Evolutionary conservation across 495 filamentous ascomycete species (phyloP), one percentile per base, ranked within the genome.

Genomic region (Penicillium turbatum): DNA sequence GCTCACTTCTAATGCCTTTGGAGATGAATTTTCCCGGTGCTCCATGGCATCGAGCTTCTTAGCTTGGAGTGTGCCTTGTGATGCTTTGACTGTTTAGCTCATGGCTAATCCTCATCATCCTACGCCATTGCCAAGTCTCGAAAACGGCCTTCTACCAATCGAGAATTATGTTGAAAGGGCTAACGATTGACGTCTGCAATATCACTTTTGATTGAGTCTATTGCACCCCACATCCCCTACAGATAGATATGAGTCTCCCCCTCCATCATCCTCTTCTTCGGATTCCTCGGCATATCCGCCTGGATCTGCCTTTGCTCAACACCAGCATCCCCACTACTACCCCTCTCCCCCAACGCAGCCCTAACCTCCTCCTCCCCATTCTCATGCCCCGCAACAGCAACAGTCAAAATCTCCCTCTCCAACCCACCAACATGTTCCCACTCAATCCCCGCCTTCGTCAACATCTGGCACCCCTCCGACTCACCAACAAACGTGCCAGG

Each of bases 401-500:
- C 83, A 38, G 73, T 71, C 47, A 96, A 55, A 56, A 96, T 96
- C 60, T 93, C 86, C 53, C 80, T 76, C 64, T 96, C 92, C 24
- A 95, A 69, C 1, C 93, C 93, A 19, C 71, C 48, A 13, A 97
- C 79, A 62, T 85, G 77, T 19, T 86, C 70, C 57, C 88, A 86
- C 32, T 80, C 67, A 36, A 98, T 82, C n/a, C 90, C 89, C 5
- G 81, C 84, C n/a, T 79, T 78, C 52, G 82, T 78, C 51, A 98
- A 73, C 64, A 79, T 84, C 62, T 62, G 68, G 68, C 83, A 84
- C 32, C 90, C 90, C 59, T 83, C 80, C 53, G 95, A 96, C 45
- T 81, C 79, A 21, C 81, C 83, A 24, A 97, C 88, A 70, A 98
- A 98, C 26, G 79, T 95, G 52, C 84, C 84, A 0, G 93, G 93